Conservation (phyloP, 2,329 filamentous ascomycete species). For the Akanthomyces dipterigenus region DNA sequence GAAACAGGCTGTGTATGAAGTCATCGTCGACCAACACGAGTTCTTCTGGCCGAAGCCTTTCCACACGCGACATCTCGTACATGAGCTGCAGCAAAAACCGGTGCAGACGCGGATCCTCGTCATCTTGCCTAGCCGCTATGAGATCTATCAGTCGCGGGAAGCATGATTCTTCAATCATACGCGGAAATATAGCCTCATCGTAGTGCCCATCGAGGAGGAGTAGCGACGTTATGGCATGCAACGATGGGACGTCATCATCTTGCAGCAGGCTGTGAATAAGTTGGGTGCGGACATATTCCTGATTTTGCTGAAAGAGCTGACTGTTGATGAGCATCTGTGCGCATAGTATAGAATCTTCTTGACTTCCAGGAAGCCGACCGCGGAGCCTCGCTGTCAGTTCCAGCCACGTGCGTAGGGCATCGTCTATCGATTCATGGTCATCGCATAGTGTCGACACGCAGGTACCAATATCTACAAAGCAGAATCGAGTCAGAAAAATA, state of each 20-base stretch:
- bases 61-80: slow-evolving; percentile 95
- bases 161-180: slow-evolving; percentile 80
- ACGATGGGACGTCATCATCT: slow-evolving; percentile 75
- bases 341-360: slow-evolving; percentile 75
- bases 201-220: slow-evolving; percentile 79
- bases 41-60: slow-evolving; percentile 70
- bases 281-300: slow-evolving; percentile 84
- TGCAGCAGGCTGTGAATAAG: slow-evolving; percentile 86
- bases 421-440: slow-evolving; percentile 62
- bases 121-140: slow-evolving; percentile 58
- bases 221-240: slow-evolving; percentile 77
- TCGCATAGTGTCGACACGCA: slow-evolving; percentile 42
- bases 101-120: slow-evolving; percentile 66
- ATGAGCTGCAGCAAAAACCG: slow-evolving; percentile 77
- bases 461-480: slow-evolving; percentile 38
- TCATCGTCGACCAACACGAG: slow-evolving; percentile 69
- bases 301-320: slow-evolving; percentile 64
- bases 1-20: slow-evolving; percentile 78
- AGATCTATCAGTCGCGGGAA: slow-evolving; percentile 81
- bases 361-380: slow-evolving; percentile 66
- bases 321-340: slow-evolving; percentile 73
- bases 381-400: slow-evolving; percentile 68
- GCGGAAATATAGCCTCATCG: slow-evolving; percentile 71
- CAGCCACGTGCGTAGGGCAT: slow-evolving; percentile 78
- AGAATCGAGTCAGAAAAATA: neutral